phyloP scores from a whole-genome alignment of 179 eudicot species.

The Heliamphora pulchella region DNA sequence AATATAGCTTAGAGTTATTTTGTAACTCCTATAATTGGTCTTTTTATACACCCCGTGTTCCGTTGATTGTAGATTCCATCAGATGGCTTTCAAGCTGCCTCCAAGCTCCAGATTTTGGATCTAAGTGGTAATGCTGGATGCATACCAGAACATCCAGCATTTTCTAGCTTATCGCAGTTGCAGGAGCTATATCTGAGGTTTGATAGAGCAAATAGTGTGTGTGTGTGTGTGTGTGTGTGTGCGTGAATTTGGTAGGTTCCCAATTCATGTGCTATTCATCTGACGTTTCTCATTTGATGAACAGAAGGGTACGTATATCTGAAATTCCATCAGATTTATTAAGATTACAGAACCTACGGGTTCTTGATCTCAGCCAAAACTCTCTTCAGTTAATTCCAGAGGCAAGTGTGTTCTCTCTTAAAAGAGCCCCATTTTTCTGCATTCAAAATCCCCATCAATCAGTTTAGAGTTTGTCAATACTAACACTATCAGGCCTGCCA shows the following conservation, averaged over 20 bases:
- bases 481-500: not conserved
- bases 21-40: not conserved
- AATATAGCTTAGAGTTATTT: not conserved
- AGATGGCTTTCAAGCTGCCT: conserved; percentile 62
- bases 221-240: not conserved
- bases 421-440: not conserved
- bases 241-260: too few species aligned
- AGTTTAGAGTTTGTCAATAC: not conserved
- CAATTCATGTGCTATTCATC: not conserved
- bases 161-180: conserved; percentile 61
- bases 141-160: conserved; percentile 48
- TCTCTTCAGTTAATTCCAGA: conserved; percentile 56
- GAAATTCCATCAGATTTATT: conserved; percentile 69
- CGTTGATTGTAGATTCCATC: conserved; percentile 50
- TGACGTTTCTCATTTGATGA: conserved; percentile 16
- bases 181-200: conserved; percentile 91
- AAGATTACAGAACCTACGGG: conserved; percentile 46
- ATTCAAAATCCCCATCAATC: not conserved
- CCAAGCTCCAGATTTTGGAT: conserved; percentile 73
- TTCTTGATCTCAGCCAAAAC: conserved; percentile 88
- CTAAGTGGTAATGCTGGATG: conserved; percentile 73
- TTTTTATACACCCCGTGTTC: conserved; percentile 1
- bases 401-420: conserved; percentile 30
- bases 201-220: conserved; percentile 7
- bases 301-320: conserved; percentile 64